Evolutionary conservation across 352 stramenopile genomes (phyloP).

Genomic region (Globisporangium paddicum): DNA sequence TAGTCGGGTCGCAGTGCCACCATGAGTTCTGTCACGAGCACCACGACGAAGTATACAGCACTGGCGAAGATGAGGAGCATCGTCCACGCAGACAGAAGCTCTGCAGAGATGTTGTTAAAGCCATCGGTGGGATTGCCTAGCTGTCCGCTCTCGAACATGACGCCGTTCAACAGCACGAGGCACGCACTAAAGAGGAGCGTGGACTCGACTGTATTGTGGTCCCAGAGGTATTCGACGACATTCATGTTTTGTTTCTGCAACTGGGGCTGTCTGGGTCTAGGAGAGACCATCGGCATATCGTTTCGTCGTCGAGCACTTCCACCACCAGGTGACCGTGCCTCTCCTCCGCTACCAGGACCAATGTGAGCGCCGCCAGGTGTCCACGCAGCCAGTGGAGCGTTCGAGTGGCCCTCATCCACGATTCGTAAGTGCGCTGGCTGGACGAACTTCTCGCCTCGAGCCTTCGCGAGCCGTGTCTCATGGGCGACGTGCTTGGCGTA

Average conservation of each 20-base stretch:
- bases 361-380: constrained; percentile 7
- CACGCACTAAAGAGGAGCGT: constrained; percentile 68
- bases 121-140: constrained; percentile 35
- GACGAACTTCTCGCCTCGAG: constrained; percentile 41
- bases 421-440: constrained; percentile 53
- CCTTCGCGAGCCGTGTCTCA: constrained; percentile 50
- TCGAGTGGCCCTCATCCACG: constrained; percentile 8
- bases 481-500: constrained; percentile 41
- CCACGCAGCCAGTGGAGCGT: constrained; percentile 18
- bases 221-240: constrained; percentile 57
- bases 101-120: constrained; percentile 37
- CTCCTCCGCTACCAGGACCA: not conserved
- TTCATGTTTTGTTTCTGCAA: constrained; percentile 27
- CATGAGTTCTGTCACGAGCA: constrained; percentile 58
- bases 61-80: constrained; percentile 52
- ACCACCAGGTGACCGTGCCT: not conserved
- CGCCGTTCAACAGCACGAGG: constrained; percentile 50
- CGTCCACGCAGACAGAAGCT: constrained; percentile 44
- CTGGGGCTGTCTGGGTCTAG: constrained; percentile 4
- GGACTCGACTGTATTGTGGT: constrained; percentile 79
- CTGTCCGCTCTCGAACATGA: constrained; percentile 68
- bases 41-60: constrained; percentile 54
- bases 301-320: not conserved
- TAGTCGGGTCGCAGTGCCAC: constrained; percentile 62
- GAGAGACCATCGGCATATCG: no score